Conservation (phyloP, 2,329 filamentous ascomycete species). For the Cladophialophora carrionii region DNA sequence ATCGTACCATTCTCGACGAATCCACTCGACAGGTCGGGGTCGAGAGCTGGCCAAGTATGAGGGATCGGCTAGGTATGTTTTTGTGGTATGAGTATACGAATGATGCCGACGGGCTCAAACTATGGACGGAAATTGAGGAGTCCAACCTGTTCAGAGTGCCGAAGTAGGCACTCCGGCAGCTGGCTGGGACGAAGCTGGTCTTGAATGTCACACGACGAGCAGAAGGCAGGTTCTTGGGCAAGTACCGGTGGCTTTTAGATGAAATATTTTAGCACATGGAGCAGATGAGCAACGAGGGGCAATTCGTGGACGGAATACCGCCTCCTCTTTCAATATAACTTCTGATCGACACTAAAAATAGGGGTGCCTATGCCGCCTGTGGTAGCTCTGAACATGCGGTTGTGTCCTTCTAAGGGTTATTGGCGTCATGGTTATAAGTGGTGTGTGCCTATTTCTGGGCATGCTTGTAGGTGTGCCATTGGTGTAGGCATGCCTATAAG, state of each 20-base stretch:
- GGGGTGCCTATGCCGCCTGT: neutral
- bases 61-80: slow-evolving; percentile 33
- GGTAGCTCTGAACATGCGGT: too few species aligned
- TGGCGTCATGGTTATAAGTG: neutral
- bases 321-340: neutral
- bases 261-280: neutral
- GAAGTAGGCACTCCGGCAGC: neutral
- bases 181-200: neutral
- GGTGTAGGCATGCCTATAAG: neutral
- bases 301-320: neutral
- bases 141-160: slow-evolving; percentile 22
- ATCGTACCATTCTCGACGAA: slow-evolving; percentile 39
- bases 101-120: slow-evolving; percentile 36
- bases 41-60: slow-evolving; percentile 33
- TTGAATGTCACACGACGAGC: neutral
- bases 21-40: slow-evolving; percentile 33
- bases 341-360: neutral
- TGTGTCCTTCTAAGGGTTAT: neutral
- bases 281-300: neutral
- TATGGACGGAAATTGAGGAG: slow-evolving; percentile 37
- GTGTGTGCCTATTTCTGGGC: neutral
- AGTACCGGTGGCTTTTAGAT: neutral
- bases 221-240: neutral
- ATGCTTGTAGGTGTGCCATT: too few species aligned
- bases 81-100: slow-evolving; percentile 38